Evolutionary conservation across 192 early-diverging fungal genomes (phyloP), one percentile per base, ranked within the genome.

Genomic region (Mortierella alpina): DNA sequence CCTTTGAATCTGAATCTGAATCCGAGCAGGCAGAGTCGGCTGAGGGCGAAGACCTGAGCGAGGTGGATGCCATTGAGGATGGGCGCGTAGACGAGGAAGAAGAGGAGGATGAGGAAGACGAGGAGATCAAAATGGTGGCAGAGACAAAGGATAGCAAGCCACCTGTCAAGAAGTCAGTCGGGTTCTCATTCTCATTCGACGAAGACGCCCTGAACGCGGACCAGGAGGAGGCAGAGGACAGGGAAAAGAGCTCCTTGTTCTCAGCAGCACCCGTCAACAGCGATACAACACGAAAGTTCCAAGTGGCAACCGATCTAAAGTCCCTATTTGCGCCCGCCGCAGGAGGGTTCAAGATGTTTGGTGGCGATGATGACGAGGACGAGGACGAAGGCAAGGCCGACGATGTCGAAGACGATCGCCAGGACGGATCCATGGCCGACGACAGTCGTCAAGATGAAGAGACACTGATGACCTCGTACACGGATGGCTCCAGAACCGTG

Each of bases 271-370:
- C 40, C 15, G 50, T 47, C 17, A 80, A 80, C 39, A 14, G 41
- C 12, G 70, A 66, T 12, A 64, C 41, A 13, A 65, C 65, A 5
- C 23, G 59, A 13, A 51, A 72, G 60, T 80, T 72, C 54, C 77
- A 80, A 18, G 70, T 80, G 13, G 45, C 77, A 7, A 40, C 70
- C 1, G 68, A 80, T 53, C 77, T 80, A 17, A 80, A 72, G 60
- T 80, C 77, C 5, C 77, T 80, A 15, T 80, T 80, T 48, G 70
- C 77, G 1, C 77, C 77, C 7, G 17, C 63, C 1, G 50, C 73
- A 61, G 82, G 72, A 40, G 73, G 76, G 11, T 88, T 88, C 68
- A 86, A 81, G 45, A 20, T 88, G 39, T 88, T 88, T 68, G 87
- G 85, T 47, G 77, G 71, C 5, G 82, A 75, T 39, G 70, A 82